Percentiles rank a stretch among this genome's conserved stretches.
Evolutionary conservation across 108 stramenopile species (phyloP).

Genomic region (Pseudonitzschia multistriata): DNA sequence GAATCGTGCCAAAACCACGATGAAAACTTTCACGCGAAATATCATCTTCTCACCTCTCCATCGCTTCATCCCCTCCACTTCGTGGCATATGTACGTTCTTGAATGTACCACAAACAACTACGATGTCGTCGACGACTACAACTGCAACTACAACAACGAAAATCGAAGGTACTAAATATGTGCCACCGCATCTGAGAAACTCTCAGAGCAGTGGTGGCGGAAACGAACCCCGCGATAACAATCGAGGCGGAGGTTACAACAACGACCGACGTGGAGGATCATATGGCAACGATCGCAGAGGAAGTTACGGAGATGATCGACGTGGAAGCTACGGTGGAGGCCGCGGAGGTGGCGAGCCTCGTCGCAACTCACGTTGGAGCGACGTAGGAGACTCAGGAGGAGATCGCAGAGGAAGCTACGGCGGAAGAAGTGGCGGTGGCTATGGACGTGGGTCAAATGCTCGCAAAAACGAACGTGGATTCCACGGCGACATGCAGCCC

Average conservation of each 20-base stretch:
- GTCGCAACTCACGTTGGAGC: conserved; percentile 50
- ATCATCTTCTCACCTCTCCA: no score
- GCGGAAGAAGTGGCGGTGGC: conserved; percentile 16
- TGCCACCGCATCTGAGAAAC: conserved; percentile 96
- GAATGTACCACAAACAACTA: no score
- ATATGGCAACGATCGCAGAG: conserved; percentile 13
- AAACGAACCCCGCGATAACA: conserved; percentile 36
- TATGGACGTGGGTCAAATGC: conserved; percentile 20
- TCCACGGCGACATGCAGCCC: conserved; percentile 79
- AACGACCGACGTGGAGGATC: conserved; percentile 28
- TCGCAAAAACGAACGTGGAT: conserved; percentile 73
- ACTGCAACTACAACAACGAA: neutral
- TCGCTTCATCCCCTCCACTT: neutral
- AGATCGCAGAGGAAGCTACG: conserved; percentile 38
- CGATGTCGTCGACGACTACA: no score
- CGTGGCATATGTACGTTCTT: no score
- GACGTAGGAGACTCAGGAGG: conserved; percentile 44
- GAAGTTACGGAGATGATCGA: conserved; percentile 34
- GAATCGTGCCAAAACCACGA: no score
- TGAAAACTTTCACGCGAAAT: no score
- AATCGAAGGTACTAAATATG: conserved; percentile 78
- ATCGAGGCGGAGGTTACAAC: conserved; percentile 37
- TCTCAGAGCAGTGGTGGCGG: conserved; percentile 58
- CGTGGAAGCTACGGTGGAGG: conserved; percentile 37
- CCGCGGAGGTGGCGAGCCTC: conserved; percentile 29